phyloP scores from a whole-genome alignment of 148 eudicot genomes.

The Fagopyrum homotropicum region DNA sequence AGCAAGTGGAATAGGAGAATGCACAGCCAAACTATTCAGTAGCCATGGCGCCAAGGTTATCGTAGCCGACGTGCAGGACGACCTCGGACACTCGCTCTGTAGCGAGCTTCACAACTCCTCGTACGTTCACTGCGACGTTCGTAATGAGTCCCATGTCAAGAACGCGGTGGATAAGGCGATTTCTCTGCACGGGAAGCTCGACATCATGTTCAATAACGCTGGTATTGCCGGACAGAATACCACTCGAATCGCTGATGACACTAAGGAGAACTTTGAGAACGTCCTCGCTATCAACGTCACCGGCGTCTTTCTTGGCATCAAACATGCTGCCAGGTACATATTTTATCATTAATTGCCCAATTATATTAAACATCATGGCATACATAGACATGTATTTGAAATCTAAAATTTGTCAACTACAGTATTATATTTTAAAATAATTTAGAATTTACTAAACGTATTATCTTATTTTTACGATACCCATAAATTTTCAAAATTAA shows the following conservation, averaged over 20 bases:
- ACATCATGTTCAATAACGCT: slow-evolving; percentile 46
- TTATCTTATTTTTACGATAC: no score
- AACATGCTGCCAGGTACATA: slow-evolving; percentile 53
- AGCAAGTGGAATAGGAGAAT: slow-evolving; percentile 59
- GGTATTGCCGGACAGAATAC: slow-evolving; percentile 38
- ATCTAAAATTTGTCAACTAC: no score
- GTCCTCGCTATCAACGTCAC: slow-evolving; percentile 45
- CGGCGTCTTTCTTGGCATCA: slow-evolving; percentile 39
- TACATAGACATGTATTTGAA: no score
- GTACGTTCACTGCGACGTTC: slow-evolving; percentile 47
- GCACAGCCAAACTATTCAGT: slow-evolving; percentile 32
- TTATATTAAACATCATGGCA: no score
- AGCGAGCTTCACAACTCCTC: slow-evolving; percentile 31
- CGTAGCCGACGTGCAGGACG: slow-evolving; percentile 45
- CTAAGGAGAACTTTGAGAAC: slow-evolving; percentile 35
- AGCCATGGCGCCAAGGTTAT: slow-evolving; percentile 54
- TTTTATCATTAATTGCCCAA: no score
- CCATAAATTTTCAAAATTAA: no score
- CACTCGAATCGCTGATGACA: slow-evolving; percentile 32
- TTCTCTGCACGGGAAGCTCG: slow-evolving; percentile 40
- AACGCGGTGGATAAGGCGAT: slow-evolving; percentile 36
- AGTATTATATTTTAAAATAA: no score
- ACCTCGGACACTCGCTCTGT: slow-evolving; percentile 32
- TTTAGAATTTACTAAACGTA: no score
- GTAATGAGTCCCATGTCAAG: slow-evolving; percentile 34